These are phyloP conservation scores for Adansonia grandidieri DNA, from an alignment of 441 rosid species.

Conservation along the genomic window DNA sequence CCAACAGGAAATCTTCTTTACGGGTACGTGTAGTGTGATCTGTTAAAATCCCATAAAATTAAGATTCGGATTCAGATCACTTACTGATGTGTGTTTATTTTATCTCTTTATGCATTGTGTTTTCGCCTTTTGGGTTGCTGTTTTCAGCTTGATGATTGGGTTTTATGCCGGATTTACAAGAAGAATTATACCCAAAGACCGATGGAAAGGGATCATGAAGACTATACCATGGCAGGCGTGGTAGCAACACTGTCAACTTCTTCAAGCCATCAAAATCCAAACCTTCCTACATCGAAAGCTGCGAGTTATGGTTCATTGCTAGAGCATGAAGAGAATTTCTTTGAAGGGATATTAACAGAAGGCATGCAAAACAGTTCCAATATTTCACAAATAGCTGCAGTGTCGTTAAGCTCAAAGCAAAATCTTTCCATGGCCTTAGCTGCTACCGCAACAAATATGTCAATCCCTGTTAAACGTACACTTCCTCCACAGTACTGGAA, in stretches of 20 bases:
- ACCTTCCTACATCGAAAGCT: conserved; percentile 26
- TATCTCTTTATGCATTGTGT: too few relatives aligned
- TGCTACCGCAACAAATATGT: conserved; percentile 36
- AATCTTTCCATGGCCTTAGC: conserved; percentile 42
- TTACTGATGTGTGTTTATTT: background rate
- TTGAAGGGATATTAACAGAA: conserved; percentile 58
- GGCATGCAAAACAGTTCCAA: conserved; percentile 37
- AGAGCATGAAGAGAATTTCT: conserved; percentile 60
- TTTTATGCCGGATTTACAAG: conserved; percentile 85
- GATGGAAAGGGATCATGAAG: background rate
- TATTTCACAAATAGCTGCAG: conserved; percentile 35
- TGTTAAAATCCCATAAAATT: background rate
- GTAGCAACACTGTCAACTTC: conserved; percentile 40
- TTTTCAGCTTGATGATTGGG: conserved; percentile 84
- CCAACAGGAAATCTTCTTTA: conserved; percentile 64
- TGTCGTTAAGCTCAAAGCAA: conserved; percentile 35
- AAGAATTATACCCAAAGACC: conserved; percentile 67
- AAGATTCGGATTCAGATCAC: background rate
- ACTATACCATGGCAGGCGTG: conserved; percentile 61
- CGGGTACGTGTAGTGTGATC: conserved; percentile 50
- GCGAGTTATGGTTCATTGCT: conserved; percentile 44
- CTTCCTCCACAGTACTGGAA: conserved; percentile 48
- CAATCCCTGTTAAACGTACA: conserved; percentile 36
- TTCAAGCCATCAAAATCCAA: conserved; percentile 29
- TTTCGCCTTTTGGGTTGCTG: background rate